phyloP scores from a whole-genome alignment of 2,329 filamentous ascomycete genomes.

The Hirsutella minnesotensis region DNA sequence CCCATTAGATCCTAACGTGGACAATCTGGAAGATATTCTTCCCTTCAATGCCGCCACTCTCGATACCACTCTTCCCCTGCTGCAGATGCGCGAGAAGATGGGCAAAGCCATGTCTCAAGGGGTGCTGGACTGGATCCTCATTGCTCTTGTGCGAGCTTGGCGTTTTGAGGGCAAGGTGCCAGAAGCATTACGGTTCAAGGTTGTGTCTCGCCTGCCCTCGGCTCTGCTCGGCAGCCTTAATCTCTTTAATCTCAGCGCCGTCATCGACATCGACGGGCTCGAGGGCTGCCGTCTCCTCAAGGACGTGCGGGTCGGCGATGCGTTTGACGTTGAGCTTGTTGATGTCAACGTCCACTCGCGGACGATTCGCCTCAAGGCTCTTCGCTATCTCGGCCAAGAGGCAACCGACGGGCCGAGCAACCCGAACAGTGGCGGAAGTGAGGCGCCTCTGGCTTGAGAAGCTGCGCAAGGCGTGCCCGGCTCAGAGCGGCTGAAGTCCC shows the following conservation, averaged over 20 bases:
- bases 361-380: slow-evolving; percentile 33
- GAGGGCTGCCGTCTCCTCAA: slow-evolving; percentile 22
- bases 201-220: slow-evolving; percentile 23
- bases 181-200: slow-evolving; percentile 35
- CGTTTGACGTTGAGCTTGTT: slow-evolving; percentile 43
- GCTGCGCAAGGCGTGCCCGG: too few species aligned
- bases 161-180: slow-evolving; percentile 37
- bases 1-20: slow-evolving; percentile 12
- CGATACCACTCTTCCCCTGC: slow-evolving; percentile 32
- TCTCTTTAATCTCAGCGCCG: slow-evolving; percentile 35
- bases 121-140: slow-evolving; percentile 41
- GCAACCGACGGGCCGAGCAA: too few species aligned
- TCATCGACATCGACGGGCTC: slow-evolving; percentile 27
- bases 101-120: slow-evolving; percentile 32
- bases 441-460: background rate
- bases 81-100: slow-evolving; percentile 42
- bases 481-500: too few species aligned
- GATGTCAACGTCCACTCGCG: slow-evolving; percentile 39
- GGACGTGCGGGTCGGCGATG: slow-evolving; percentile 37
- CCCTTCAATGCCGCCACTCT: slow-evolving; percentile 33
- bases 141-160: slow-evolving; percentile 50
- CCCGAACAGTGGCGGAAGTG: background rate
- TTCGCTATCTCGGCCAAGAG: slow-evolving; percentile 16
- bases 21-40: slow-evolving; percentile 24
- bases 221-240: slow-evolving; percentile 31